Base-by-base conservation (phyloP, 768 basidiomycete species). In the Termitomyces sp. region DNA sequence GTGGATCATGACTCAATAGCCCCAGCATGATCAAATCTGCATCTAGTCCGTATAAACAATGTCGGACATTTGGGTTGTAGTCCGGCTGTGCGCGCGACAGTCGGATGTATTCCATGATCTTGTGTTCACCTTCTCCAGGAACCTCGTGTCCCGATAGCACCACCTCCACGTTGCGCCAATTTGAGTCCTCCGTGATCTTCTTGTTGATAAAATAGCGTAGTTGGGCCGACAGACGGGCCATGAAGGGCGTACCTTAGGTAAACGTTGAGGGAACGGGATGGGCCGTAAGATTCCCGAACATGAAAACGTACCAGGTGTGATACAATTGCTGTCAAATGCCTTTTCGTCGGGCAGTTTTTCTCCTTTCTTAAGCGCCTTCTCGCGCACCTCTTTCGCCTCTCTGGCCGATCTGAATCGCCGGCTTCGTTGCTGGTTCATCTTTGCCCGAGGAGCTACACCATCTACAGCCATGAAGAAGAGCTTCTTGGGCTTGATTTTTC, bases 91-190 rank as follows among this genome's bases (percentile, higher is more conserved):
- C 95, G 63, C 95, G 89, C 52, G 89, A 87, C 59, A 94, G 74
- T 39, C 97, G 88, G 68, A 99, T 98, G 72, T 95, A 99, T 70
- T 98, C 97, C 91, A 98, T 98, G 63, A 99, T 95, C 79, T 99
- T 99, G 82, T 99, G 97, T 69, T 99, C 97, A 58, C 97, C 97
- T 72, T 99, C 97, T 62, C 97, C 97, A 0, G 97, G 97, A 3
- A 98, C 95, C 64, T 99, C 96, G 70, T 98, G 94, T 11, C 97
- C 97, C 28, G 93, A 96, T 37, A 99, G 78, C 39, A 99, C 91
- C 21, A 98, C 94, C 66, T 94, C 79, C 41, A 98, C 84, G 54
- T 88, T 82, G 57, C 91, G 78, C 97, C 97, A 99, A 69, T 94
- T 88, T 2, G 97, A 83, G 71, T 99, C 97, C 68, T 99, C 97